These are phyloP conservation scores for Mychonastes homosphaera DNA, from an alignment of 139 green algal species.

Conservation along the genomic window DNA sequence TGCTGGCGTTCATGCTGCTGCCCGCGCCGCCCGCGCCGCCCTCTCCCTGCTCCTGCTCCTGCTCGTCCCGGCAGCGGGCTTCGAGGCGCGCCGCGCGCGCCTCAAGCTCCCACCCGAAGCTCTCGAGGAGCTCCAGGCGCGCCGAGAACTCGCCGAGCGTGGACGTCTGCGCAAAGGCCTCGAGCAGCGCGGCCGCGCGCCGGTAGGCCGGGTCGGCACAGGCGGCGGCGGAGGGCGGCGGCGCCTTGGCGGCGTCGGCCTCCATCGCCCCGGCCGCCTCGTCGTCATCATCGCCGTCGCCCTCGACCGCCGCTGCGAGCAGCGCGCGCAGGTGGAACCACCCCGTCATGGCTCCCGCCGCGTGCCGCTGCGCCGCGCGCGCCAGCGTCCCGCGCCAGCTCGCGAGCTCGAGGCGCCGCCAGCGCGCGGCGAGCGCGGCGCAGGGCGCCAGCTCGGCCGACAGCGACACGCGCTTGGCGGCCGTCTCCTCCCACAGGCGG, in stretches of 20 bases:
- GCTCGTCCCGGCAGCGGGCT: background rate
- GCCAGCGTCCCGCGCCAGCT: conserved; percentile 67
- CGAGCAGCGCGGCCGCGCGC: conserved; percentile 39
- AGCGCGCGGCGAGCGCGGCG: conserved; percentile 66
- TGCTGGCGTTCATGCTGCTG: conserved; percentile 2
- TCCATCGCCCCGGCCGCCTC: background rate
- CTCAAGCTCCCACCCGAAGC: conserved; percentile 38
- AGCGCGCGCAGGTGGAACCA: conserved; percentile 92
- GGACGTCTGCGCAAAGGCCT: conserved; percentile 84
- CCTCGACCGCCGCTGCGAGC: conserved; percentile 14
- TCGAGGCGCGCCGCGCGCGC: conserved; percentile 5
- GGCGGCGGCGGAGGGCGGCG: conserved; percentile 7
- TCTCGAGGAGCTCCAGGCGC: conserved; percentile 65
- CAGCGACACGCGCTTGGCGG: conserved; percentile 75
- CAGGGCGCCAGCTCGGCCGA: conserved; percentile 47
- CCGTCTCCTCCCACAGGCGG: conserved; percentile 90
- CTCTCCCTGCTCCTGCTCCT: conserved; percentile 15
- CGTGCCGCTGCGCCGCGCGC: conserved; percentile 31
- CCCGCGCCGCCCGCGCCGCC: conserved; percentile 1
- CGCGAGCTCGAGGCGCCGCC: conserved; percentile 81
- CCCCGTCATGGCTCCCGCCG: conserved; percentile 39
- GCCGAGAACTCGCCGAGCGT: conserved; percentile 75
- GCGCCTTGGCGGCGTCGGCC: conserved; percentile 4
- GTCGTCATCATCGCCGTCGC: background rate
- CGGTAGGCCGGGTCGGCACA: conserved; percentile 17